These are phyloP conservation scores for Didymella sp. DNA, from an alignment of 2,329 filamentous ascomycete genomes.

Conservation along the genomic window DNA sequence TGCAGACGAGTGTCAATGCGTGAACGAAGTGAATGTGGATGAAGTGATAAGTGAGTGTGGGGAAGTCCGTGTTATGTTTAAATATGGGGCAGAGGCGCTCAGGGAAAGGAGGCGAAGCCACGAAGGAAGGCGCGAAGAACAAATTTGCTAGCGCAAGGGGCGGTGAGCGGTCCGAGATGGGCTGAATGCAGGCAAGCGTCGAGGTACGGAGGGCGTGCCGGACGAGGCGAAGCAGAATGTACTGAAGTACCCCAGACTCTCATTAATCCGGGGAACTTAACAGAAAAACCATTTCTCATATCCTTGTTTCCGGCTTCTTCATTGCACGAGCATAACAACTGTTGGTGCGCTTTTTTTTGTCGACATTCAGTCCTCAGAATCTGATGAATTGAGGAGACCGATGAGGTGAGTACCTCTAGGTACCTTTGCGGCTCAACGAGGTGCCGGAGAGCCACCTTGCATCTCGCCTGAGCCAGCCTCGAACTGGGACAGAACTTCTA, in stretches of 20 bases:
- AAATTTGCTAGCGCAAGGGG: constrained; percentile 19
- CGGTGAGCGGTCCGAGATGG: constrained; percentile 5
- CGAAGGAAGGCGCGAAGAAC: constrained; percentile 11
- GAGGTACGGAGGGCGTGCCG: not conserved
- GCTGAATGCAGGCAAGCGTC: not conserved
- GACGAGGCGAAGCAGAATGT: not conserved
- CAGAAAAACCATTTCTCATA: not conserved
- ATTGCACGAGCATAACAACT: not conserved
- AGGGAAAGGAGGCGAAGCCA: not conserved
- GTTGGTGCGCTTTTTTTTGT: not conserved
- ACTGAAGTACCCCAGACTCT: constrained; percentile 10
- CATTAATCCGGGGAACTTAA: constrained; percentile 3
- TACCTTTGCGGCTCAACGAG: not conserved
- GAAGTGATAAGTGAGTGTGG: constrained; percentile 1
- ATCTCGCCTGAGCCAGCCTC: not conserved
- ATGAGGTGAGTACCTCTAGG: not conserved
- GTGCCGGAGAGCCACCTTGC: not conserved
- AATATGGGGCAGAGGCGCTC: constrained; percentile 7
- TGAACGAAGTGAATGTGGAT: not conserved
- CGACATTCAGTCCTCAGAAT: not conserved
- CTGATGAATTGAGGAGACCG: not conserved
- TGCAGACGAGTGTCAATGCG: not conserved
- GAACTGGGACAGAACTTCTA: not conserved
- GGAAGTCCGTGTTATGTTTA: constrained; percentile 12
- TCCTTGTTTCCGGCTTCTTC: not conserved